Conservation (phyloP, 2,329 filamentous ascomycete species). For the Diaporthe sp. region DNA sequence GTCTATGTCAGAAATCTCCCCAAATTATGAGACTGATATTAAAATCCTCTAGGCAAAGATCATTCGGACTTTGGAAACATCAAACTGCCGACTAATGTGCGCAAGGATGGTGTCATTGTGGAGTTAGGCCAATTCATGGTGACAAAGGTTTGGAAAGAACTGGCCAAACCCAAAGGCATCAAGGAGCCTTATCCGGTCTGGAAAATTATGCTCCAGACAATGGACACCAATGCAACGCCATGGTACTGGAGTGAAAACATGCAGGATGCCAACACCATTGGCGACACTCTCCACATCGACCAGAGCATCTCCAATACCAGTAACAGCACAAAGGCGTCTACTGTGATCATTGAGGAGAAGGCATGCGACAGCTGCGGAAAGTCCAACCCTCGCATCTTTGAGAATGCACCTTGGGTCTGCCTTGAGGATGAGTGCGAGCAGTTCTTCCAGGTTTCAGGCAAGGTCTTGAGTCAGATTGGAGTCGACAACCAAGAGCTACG, state of each 20-base stretch:
- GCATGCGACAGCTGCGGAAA: slow-evolving; percentile 3
- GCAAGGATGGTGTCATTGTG: slow-evolving; percentile 66
- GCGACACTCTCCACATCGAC: background rate
- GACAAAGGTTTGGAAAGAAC: slow-evolving; percentile 77
- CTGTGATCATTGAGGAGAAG: background rate
- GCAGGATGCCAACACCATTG: slow-evolving; percentile 25
- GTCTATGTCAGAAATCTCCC: slow-evolving; percentile 30
- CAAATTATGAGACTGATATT: slow-evolving; percentile 31
- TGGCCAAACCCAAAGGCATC: slow-evolving; percentile 46
- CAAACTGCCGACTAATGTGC: slow-evolving; percentile 60
- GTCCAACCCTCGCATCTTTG: slow-evolving; percentile 6
- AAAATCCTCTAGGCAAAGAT: slow-evolving; percentile 56
- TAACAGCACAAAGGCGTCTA: background rate
- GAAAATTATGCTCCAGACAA: slow-evolving; percentile 75
- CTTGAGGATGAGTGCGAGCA: background rate
- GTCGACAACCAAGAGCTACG: slow-evolving; percentile 48
- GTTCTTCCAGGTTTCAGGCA: slow-evolving; percentile 2
- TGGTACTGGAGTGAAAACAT: slow-evolving; percentile 68
- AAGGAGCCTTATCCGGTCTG: slow-evolving; percentile 47
- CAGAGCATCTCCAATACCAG: background rate
- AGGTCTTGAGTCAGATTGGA: background rate
- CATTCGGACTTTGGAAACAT: slow-evolving; percentile 52
- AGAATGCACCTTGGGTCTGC: slow-evolving; percentile 27
- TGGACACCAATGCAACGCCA: slow-evolving; percentile 57
- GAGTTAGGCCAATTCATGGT: slow-evolving; percentile 78